Conservation (phyloP, 169 alveolate species). For the Eimeria necatrix region DNA sequence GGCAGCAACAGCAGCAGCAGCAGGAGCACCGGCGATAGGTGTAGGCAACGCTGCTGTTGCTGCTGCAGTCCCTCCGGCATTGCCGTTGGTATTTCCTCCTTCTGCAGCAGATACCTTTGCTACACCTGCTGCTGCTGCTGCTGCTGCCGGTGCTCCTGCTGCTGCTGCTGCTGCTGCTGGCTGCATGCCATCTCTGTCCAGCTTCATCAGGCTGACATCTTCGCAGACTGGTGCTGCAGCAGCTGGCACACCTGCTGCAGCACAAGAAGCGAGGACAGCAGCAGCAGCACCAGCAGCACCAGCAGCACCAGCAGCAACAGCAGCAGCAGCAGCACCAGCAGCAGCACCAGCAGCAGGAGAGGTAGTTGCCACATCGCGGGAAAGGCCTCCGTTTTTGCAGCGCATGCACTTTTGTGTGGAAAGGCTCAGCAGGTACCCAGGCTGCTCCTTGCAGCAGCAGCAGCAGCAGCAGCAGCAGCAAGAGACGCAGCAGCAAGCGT, state of each 20-base stretch:
- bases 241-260: background rate
- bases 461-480: conserved; percentile 20
- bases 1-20: background rate
- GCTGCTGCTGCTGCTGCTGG: background rate
- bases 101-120: background rate
- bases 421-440: background rate
- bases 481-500: background rate
- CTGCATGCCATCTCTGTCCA: background rate
- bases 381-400: conserved; percentile 72
- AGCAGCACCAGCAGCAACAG: background rate
- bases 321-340: conserved; percentile 36
- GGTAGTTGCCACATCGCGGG: conserved; percentile 35
- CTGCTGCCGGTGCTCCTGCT: background rate
- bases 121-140: too few species aligned
- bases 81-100: background rate
- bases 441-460: conserved; percentile 18
- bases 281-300: conserved; percentile 67
- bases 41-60: background rate
- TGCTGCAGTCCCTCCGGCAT: too few species aligned
- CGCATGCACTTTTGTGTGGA: conserved; percentile 61
- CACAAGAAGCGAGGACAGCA: too few species aligned
- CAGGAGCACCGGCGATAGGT: background rate
- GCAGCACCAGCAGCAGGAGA: conserved; percentile 71
- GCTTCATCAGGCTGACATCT: background rate
- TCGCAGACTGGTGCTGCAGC: conserved; percentile 24